Conservation (phyloP, 2,329 filamentous ascomycete species). For the Sarocladiaceae sp. region DNA sequence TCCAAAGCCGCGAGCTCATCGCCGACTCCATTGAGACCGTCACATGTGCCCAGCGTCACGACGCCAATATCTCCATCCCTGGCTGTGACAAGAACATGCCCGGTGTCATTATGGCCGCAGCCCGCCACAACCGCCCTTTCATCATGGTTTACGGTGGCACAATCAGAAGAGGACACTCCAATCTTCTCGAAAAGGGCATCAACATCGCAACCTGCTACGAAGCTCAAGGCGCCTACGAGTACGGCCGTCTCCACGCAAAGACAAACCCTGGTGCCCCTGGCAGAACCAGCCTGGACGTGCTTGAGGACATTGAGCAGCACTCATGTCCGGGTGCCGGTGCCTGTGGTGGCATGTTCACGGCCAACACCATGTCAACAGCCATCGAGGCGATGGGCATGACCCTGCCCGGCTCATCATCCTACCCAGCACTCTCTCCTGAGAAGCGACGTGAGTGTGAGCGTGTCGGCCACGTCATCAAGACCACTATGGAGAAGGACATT, state of each 20-base stretch:
- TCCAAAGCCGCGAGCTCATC: constrained; percentile 87
- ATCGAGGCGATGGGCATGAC: constrained; percentile 88
- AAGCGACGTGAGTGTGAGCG: constrained; percentile 85
- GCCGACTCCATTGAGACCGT: constrained; percentile 92
- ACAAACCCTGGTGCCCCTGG: constrained; percentile 54
- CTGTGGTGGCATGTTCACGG: constrained; percentile 86
- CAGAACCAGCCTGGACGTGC: constrained; percentile 68
- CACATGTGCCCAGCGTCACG: constrained; percentile 85
- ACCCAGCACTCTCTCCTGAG: constrained; percentile 70
- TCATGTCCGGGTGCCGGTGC: constrained; percentile 62
- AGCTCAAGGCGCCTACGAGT: constrained; percentile 74
- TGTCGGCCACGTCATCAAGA: constrained; percentile 69
- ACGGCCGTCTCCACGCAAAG: constrained; percentile 68
- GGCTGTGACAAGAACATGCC: constrained; percentile 99
- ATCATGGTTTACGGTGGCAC: constrained; percentile 95
- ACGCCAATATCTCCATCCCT: constrained; percentile 87
- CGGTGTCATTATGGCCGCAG: constrained; percentile 83
- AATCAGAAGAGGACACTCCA: constrained; percentile 79
- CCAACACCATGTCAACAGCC: constrained; percentile 90
- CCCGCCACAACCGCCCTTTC: constrained; percentile 83
- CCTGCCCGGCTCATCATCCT: constrained; percentile 77
- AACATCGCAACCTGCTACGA: constrained; percentile 90
- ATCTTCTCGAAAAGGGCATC: constrained; percentile 68
- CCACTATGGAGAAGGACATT: constrained; percentile 77
- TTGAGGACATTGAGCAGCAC: constrained; percentile 74